phyloP scores from a whole-genome alignment of 2,329 filamentous ascomycete genomes.

The Capronia coronata region DNA sequence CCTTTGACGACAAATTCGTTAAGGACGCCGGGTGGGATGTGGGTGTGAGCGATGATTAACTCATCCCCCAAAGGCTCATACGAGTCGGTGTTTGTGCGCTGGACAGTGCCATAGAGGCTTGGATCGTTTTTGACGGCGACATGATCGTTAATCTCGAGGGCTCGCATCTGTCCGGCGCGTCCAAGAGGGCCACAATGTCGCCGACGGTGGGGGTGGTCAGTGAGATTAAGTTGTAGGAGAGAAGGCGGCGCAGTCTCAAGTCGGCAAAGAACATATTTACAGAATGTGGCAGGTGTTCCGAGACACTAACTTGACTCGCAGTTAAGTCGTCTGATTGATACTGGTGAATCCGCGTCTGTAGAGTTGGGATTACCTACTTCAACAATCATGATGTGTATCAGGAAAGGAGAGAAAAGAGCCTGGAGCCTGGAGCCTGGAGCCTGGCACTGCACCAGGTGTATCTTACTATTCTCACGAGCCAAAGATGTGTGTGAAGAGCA shows the following conservation, averaged over 20 bases:
- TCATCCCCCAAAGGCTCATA: conserved; percentile 32
- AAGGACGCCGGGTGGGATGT: conserved; percentile 31
- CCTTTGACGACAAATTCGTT: conserved; percentile 20
- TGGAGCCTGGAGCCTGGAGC: too few species aligned
- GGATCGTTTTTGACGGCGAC: conserved; percentile 37
- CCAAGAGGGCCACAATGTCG: not conserved
- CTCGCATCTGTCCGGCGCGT: conserved; percentile 20
- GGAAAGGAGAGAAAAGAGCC: too few species aligned
- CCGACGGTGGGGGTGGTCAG: not conserved
- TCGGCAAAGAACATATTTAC: not conserved
- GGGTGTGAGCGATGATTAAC: conserved; percentile 30
- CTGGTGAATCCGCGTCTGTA: too few species aligned
- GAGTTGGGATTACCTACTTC: too few species aligned
- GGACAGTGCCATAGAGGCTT: conserved; percentile 41
- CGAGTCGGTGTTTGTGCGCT: conserved; percentile 31
- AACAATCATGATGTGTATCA: too few species aligned
- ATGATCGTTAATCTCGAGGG: conserved; percentile 34
- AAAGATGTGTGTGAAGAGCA: too few species aligned
- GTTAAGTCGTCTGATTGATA: too few species aligned
- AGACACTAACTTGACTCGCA: too few species aligned
- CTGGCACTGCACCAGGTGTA: too few species aligned
- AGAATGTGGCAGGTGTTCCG: not conserved
- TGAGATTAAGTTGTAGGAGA: not conserved
- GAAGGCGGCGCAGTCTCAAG: not conserved
- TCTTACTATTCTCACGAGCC: too few species aligned